These are phyloP conservation scores for Gossypium trilobum DNA, from an alignment of 441 rosid species.

Conservation along the genomic window DNA sequence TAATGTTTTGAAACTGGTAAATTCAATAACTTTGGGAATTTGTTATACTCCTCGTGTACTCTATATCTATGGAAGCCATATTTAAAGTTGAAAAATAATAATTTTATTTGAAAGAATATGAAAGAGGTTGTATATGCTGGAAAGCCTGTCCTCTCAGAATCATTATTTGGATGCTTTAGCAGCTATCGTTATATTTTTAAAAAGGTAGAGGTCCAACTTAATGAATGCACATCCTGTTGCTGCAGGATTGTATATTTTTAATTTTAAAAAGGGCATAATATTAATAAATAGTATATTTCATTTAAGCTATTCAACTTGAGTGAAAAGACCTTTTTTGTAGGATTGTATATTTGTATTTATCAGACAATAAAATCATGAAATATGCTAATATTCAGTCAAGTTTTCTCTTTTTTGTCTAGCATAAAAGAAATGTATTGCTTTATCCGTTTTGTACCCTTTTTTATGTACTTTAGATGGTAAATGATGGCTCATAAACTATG, in stretches of 20 bases:
- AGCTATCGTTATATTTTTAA: neutral
- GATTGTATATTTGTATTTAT: neutral
- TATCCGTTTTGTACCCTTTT: neutral
- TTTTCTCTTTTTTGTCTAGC: neutral
- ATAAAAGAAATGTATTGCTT: neutral
- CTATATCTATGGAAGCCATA: neutral
- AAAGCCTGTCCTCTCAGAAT: neutral
- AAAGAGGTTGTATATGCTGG: neutral
- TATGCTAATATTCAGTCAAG: neutral
- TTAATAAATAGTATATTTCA: neutral
- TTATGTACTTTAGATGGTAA: neutral
- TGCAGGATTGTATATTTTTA: neutral
- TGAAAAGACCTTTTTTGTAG: neutral
- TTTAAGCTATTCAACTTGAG: neutral
- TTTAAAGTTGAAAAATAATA: neutral
- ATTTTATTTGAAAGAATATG: neutral
- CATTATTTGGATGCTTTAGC: neutral
- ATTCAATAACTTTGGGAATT: slow-evolving; percentile 25
- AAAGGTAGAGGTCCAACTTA: neutral
- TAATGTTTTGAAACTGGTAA: slow-evolving; percentile 8
- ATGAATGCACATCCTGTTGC: neutral
- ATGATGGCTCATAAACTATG: neutral
- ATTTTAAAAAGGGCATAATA: neutral
- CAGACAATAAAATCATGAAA: neutral
- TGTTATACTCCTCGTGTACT: neutral